A percentile compares a stretch with the other conserved stretches of the same genome.
Evolutionary conservation across 2,329 filamentous ascomycete species (phyloP).

Genomic region (Aspergillus felis): DNA sequence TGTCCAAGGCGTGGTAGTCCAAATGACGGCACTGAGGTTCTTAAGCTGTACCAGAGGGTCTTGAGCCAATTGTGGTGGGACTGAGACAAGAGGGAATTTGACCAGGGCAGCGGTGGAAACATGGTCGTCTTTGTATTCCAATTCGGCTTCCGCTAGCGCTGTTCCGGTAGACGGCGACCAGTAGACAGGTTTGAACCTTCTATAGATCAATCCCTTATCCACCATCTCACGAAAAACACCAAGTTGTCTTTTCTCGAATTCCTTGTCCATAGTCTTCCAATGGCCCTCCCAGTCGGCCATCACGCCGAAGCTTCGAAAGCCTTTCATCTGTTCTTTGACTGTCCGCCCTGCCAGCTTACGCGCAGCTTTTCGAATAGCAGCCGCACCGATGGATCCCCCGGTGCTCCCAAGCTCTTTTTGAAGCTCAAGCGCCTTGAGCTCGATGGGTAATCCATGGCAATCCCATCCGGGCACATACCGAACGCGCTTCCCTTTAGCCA

Average conservation of each 20-base stretch:
- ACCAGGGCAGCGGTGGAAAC: constrained; percentile 62
- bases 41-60: constrained; percentile 42
- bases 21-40: constrained; percentile 75
- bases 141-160: constrained; percentile 60
- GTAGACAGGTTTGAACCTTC: constrained; percentile 61
- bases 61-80: constrained; percentile 44
- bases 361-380: constrained; percentile 53
- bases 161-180: constrained; percentile 64
- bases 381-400: constrained; percentile 32
- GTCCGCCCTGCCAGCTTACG: constrained; percentile 53
- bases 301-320: constrained; percentile 57
- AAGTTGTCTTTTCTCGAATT: constrained; percentile 59
- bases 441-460: constrained; percentile 94
- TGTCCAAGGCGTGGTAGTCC: constrained; percentile 99
- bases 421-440: constrained; percentile 83
- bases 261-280: constrained; percentile 61
- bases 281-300: constrained; percentile 63
- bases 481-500: constrained; percentile 72
- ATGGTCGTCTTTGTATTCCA: constrained; percentile 62
- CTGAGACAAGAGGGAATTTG: constrained; percentile 62
- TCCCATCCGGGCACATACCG: constrained; percentile 93
- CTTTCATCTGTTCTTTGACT: constrained; percentile 56
- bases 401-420: constrained; percentile 34
- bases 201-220: constrained; percentile 57
- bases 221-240: constrained; percentile 60